Base-by-base conservation (phyloP, 306 rosid genomes). In the Canavalia ensiformis region DNA sequence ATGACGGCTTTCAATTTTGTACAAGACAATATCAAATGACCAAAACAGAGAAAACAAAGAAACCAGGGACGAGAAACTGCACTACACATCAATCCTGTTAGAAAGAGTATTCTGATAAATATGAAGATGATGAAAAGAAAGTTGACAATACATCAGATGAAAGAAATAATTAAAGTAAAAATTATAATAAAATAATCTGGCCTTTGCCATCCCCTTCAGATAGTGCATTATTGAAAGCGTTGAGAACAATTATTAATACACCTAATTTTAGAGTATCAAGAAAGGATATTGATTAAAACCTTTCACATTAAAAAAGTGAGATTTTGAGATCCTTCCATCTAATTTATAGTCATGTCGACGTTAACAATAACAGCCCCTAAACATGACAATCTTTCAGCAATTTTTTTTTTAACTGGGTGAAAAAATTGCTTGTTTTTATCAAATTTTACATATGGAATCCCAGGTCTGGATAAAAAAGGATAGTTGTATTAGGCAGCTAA, bases 1-100 rank as follows among this genome's bases (percentile, higher is more conserved):
- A 51, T 25, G 47, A 46, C 76, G 59, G 28, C 59, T 49, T 69
- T 45, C 28, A 45, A 33, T 58, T 83, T 57, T 41, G 57, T 62
- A 33, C 56, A 54, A 44, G 58, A 83, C 56, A 72, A 72, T 18
- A 70, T 70, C 12, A 65, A 49, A 83, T 67, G 70, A 39, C 60
- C 35, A 65, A 51, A 70, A 7, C 68, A 8, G 6, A 34, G 9
- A 6, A 57, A 37, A 37, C 2, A 6, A 13, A 41, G 55, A 68
- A 75, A 68, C 29, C 62, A 71, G 39, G 34, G 39, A 34, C 2
- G 10, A 59, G 56, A 45, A 57, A 64, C 41, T 51, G 68, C 69
- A 34, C 25, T 18, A 4, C 52, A 78, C 28, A 11, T n/a, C 44
- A 69, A 9, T 75, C 41, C 29, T 59, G 37, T 12, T 37, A 11